Evolutionary conservation across 768 basidiomycete genomes (phyloP).

Genomic region (Mrakia gelida): DNA sequence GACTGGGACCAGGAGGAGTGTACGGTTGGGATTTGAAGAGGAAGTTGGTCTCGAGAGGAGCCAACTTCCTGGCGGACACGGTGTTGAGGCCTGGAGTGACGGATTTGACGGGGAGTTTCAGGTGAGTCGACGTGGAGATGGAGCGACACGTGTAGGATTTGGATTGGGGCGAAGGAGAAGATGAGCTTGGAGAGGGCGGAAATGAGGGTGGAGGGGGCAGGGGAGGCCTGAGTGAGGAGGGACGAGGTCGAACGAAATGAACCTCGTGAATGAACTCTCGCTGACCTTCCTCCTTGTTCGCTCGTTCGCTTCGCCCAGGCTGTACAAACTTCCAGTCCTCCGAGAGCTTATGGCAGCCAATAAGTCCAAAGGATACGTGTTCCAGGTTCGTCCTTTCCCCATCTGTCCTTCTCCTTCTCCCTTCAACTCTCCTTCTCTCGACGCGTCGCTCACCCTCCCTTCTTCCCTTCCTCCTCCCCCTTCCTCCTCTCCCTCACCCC

Average conservation of each 20-base stretch:
- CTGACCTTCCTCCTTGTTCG: not conserved
- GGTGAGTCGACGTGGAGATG: not conserved
- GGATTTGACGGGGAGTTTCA: constrained; percentile 85
- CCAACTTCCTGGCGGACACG: constrained; percentile 84
- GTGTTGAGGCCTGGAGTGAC: constrained; percentile 79
- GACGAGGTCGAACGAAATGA: not conserved
- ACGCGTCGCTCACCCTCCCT: not conserved
- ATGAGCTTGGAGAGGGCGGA: no score
- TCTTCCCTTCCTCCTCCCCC: not conserved
- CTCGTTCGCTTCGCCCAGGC: constrained; percentile 47
- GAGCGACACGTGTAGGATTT: no score
- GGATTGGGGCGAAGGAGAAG: no score
- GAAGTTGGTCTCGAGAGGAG: constrained; percentile 80
- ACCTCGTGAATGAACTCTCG: not conserved
- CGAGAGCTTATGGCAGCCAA: constrained; percentile 78
- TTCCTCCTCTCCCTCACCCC: not conserved
- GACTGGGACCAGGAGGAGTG: constrained; percentile 66
- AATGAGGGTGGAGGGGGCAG: no score
- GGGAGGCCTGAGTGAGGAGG: no score
- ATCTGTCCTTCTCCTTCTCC: not conserved
- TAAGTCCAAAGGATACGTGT: constrained; percentile 84
- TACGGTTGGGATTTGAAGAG: constrained; percentile 90
- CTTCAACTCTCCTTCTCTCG: not conserved
- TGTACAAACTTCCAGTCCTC: constrained; percentile 72
- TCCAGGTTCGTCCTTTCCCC: constrained; percentile 43